Evolutionary conservation across 225 moss, liverwort and hornwort genomes (phyloP), one percentile per base, ranked within the genome.

Genomic region (Thuidium tamariscinum): DNA sequence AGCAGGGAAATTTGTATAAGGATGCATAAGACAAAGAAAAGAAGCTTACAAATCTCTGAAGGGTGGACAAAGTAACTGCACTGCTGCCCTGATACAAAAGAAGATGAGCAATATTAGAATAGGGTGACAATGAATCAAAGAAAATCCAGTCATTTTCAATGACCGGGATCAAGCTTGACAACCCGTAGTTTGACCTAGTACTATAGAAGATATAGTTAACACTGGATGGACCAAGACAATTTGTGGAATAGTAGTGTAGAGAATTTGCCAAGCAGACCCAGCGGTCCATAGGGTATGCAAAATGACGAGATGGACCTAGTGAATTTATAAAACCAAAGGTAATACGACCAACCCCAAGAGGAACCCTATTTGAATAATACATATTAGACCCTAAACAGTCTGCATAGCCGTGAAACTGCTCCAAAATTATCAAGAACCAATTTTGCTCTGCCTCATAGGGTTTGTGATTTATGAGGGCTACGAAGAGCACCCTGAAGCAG

Each of bases 21-120:
- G 30, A 78, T 25, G 67, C 67, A 84, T 21, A 30, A 66, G 74
- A 81, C 68, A n/a, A 83, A 89, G 82, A 75, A 86, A 87, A 67
- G 77, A 71, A 89, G 78, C 94, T 95, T 89, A 98, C 98, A 89
- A 96, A 83, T 86, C 92, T 89, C 88, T 98, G 96, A 75, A 98
- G 93, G n/a, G 96, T 94, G 72, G 98, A 96, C 86, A 96, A 91
- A 25, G 95, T 95, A 51, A 98, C 83, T 60, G 94, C 98, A 84
- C 96, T 95, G 87, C 98, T 96, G 64, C 98, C 98, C 96, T 96
- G 87, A 57, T n/a, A 64, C 26, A 77, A 83, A 68, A 70, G 34
- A 81, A 75, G 63, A 57, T 42, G 79, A 74, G 26, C 25, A 74
- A 29, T 25, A 83, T 83, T 52, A 83, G 27, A 57, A 65, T 29